These are phyloP conservation scores for Xylaria grammica DNA, from an alignment of 495 filamentous ascomycete species.

Conservation along the genomic window DNA sequence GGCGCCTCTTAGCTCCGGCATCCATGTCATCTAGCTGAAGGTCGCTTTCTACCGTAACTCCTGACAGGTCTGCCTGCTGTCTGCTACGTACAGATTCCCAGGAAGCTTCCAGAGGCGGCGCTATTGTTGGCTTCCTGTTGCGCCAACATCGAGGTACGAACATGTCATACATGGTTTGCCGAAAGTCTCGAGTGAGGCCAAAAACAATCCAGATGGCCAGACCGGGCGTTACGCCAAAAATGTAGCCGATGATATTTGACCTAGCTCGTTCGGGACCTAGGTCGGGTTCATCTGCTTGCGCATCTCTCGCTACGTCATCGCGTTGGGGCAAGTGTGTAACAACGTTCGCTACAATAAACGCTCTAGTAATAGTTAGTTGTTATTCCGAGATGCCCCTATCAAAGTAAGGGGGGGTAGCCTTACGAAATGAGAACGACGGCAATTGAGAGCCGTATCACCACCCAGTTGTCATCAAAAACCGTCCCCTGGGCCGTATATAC, in stretches of 20 bases:
- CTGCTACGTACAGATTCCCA: neutral
- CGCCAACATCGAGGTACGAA: constrained; percentile 22
- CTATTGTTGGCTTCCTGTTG: neutral
- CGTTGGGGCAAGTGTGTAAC: constrained; percentile 23
- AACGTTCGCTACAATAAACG: constrained; percentile 24
- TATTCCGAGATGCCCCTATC: neutral
- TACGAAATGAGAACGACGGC: constrained; percentile 27
- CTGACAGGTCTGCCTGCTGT: constrained; percentile 1
- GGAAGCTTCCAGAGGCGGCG: neutral
- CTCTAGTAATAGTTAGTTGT: constrained; percentile 8
- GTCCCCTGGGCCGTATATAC: constrained; percentile 6
- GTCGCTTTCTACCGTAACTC: constrained; percentile 3
- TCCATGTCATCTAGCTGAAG: constrained; percentile 13
- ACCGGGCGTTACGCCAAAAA: constrained; percentile 31
- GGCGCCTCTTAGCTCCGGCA: neutral
- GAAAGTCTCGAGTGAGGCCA: constrained; percentile 28
- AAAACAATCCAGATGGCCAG: constrained; percentile 32
- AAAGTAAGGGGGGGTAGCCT: neutral
- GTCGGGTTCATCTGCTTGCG: constrained; percentile 22
- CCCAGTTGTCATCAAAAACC: constrained; percentile 26
- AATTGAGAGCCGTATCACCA: constrained; percentile 23
- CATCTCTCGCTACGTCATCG: constrained; percentile 20
- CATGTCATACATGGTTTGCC: constrained; percentile 30
- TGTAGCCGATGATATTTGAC: constrained; percentile 33
- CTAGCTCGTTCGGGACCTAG: constrained; percentile 26